Percentiles rank a stretch among this genome's conserved stretches.
These are phyloP conservation scores for Pythium myriotylum DNA, from an alignment of 352 stramenopile species.

Conservation along the genomic window DNA sequence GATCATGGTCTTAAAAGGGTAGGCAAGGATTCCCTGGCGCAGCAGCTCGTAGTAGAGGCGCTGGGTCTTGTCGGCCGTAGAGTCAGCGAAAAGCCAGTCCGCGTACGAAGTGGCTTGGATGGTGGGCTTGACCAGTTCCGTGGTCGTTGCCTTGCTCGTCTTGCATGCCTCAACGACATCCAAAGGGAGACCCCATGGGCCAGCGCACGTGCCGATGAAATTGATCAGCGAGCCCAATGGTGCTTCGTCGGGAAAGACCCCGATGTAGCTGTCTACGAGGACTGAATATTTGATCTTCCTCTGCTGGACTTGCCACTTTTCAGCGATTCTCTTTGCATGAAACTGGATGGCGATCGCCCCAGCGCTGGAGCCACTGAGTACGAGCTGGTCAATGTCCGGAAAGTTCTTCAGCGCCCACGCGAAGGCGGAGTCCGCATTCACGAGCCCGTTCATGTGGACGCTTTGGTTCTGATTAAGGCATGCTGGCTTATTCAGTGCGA, in stretches of 20 bases:
- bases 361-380: conserved; percentile 26
- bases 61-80: conserved; percentile 58
- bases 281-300: conserved; percentile 49
- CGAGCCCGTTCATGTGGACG: conserved; percentile 23
- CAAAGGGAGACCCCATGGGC: conserved; percentile 26
- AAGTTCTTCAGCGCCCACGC: conserved; percentile 26
- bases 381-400: conserved; percentile 20
- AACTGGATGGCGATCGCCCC: conserved; percentile 52
- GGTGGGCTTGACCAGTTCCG: conserved; percentile 49
- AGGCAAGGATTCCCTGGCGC: conserved; percentile 45
- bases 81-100: conserved; percentile 67
- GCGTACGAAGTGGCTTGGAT: conserved; percentile 25
- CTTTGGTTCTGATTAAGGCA: conserved; percentile 51
- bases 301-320: conserved; percentile 48
- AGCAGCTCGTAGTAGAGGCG: conserved; percentile 71
- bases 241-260: conserved; percentile 46
- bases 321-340: conserved; percentile 41
- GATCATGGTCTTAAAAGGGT: conserved; percentile 61
- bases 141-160: conserved; percentile 40
- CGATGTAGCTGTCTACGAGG: conserved; percentile 62
- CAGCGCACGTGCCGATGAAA: conserved; percentile 50
- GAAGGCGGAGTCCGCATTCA: conserved; percentile 21
- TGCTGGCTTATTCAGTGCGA: conserved; percentile 40
- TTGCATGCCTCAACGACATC: conserved; percentile 36
- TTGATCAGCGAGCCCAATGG: conserved; percentile 27